These are phyloP conservation scores for Colletotrichum theobromicola DNA, from an alignment of 2,329 filamentous ascomycete genomes.

Conservation along the genomic window DNA sequence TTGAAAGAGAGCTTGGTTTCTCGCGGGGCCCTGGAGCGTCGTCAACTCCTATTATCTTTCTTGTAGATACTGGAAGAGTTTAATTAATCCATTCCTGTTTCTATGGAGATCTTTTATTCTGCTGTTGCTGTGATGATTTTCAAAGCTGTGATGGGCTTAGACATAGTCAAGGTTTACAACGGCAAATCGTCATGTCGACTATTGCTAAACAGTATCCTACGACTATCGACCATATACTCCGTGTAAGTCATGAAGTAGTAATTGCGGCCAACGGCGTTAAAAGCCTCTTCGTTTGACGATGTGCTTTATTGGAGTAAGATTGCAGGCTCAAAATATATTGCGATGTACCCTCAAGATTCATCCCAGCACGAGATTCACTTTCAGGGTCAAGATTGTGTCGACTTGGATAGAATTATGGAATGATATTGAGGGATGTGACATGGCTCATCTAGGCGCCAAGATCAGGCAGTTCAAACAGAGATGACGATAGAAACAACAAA, in stretches of 20 bases:
- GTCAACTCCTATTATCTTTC: neutral
- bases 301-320: no score
- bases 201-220: no score
- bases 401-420: no score
- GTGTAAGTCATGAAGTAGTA: neutral
- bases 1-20: neutral
- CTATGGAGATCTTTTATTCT: neutral
- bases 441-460: neutral
- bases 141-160: neutral
- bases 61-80: neutral
- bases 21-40: neutral
- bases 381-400: neutral
- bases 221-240: neutral
- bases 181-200: no score
- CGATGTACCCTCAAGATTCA: no score
- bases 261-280: no score
- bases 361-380: neutral
- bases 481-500: neutral
- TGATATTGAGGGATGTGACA: no score
- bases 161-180: neutral
- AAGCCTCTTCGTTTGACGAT: no score
- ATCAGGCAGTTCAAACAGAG: neutral
- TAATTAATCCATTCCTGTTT: neutral
- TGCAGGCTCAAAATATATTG: no score
- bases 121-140: neutral